Conservation (phyloP, 805 yeast genomes). For the Metschnikowia similis region DNA sequence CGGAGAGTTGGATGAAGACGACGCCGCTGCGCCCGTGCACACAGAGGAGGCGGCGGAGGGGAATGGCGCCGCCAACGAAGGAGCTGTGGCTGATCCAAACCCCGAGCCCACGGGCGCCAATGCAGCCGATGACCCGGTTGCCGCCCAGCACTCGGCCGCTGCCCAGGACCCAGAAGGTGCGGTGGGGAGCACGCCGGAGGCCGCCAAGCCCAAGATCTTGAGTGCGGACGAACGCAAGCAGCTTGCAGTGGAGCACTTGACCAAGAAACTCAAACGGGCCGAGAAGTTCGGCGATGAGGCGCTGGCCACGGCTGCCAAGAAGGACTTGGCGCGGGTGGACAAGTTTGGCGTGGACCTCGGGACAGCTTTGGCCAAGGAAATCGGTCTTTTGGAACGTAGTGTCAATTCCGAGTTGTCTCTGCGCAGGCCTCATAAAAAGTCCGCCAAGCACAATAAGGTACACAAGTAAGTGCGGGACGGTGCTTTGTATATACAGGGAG, state of each 20-base stretch:
- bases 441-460: slow-evolving; percentile 14
- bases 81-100: not conserved
- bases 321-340: slow-evolving; percentile 64
- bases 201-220: slow-evolving; percentile 37
- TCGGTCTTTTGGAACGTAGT: slow-evolving; percentile 48
- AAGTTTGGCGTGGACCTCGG: slow-evolving; percentile 78
- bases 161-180: not conserved
- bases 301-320: slow-evolving; percentile 51
- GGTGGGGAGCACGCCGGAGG: slow-evolving; percentile 1
- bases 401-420: slow-evolving; percentile 22
- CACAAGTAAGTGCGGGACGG: not conserved
- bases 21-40: not conserved
- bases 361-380: slow-evolving; percentile 62
- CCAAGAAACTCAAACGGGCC: slow-evolving; percentile 65
- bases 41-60: not conserved
- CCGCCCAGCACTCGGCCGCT: too few species aligned
- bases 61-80: not conserved
- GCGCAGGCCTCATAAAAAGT: slow-evolving; percentile 11
- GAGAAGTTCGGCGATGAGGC: slow-evolving; percentile 72
- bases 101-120: too few species aligned
- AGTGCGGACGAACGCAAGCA: slow-evolving; percentile 69
- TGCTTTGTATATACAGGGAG: not conserved
- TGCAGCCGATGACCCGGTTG: too few species aligned
- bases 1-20: slow-evolving; percentile 2
- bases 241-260: slow-evolving; percentile 62